These are phyloP conservation scores for Inga leiocalycina DNA, from an alignment of 306 rosid genomes.

Conservation along the genomic window DNA sequence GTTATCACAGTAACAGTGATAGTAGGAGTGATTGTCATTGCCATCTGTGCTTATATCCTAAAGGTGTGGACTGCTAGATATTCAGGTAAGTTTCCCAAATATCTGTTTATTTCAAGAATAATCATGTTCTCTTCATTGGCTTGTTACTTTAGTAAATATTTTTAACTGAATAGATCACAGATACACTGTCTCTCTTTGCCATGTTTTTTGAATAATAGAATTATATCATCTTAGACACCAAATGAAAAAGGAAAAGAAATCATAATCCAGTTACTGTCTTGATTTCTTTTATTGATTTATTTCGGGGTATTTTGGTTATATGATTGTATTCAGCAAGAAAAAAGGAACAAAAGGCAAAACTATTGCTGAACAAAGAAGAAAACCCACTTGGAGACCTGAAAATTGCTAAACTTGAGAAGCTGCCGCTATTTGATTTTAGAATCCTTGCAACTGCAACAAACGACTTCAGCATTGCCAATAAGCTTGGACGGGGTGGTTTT, in stretches of 20 bases:
- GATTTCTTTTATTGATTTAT: not conserved
- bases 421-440: not conserved
- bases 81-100: not conserved
- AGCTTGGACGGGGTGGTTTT: slow-evolving; percentile 4
- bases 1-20: not conserved
- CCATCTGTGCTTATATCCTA: not conserved
- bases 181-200: not conserved
- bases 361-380: not conserved
- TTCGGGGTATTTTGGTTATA: not conserved
- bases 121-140: not conserved
- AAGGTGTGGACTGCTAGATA: not conserved
- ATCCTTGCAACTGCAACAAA: not conserved
- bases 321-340: not conserved
- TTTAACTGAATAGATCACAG: not conserved
- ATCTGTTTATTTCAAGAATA: not conserved
- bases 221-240: not conserved
- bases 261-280: not conserved
- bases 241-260: not conserved
- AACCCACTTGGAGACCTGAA: not conserved
- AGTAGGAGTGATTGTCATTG: not conserved
- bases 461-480: not conserved
- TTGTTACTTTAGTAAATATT: not conserved
- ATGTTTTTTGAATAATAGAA: not conserved
- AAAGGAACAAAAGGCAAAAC: not conserved
- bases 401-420: not conserved